These are phyloP conservation scores for Xerophyta viscosa DNA, from an alignment of 106 monocot genomes.

Conservation along the genomic window DNA sequence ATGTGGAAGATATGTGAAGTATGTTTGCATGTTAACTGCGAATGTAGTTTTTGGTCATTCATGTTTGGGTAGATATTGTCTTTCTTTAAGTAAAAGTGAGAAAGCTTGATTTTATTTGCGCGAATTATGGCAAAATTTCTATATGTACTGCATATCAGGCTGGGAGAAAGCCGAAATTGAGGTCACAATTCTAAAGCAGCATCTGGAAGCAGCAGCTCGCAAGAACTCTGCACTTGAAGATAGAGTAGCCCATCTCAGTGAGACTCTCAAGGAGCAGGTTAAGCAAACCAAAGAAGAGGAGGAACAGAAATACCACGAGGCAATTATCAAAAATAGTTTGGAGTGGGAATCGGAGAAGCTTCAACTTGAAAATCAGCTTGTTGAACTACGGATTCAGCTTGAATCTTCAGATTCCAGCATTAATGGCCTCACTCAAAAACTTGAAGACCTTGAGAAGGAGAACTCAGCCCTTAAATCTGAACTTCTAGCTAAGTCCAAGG, in stretches of 20 bases:
- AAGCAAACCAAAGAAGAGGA: conserved; percentile 63
- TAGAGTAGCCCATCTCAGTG: conserved; percentile 57
- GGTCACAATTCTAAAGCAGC: conserved; percentile 45
- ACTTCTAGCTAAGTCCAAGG: conserved; percentile 31
- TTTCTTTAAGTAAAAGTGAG: too few species aligned
- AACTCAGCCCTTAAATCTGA: conserved; percentile 41
- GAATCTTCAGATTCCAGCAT: conserved; percentile 8
- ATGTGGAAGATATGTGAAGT: too few species aligned
- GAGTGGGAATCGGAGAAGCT: conserved; percentile 33
- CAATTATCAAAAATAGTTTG: conserved; percentile 23
- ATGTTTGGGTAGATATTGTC: too few species aligned
- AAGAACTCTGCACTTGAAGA: conserved; percentile 60
- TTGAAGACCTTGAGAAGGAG: conserved; percentile 51
- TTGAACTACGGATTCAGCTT: conserved; percentile 30
- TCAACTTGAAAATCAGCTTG: conserved; percentile 17
- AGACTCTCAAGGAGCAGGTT: conserved; percentile 74
- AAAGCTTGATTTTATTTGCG: too few species aligned
- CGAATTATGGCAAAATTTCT: too few species aligned
- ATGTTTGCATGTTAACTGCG: too few species aligned
- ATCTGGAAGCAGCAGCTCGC: conserved; percentile 42
- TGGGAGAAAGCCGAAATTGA: conserved; percentile 84
- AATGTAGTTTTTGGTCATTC: too few species aligned
- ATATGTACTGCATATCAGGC: conserved; percentile 19
- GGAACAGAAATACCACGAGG: conserved; percentile 41
- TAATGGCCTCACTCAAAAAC: conserved; percentile 18